Conservation (phyloP, 371 early-diverging fungal species). For the Choanephora cucurbitarum region DNA sequence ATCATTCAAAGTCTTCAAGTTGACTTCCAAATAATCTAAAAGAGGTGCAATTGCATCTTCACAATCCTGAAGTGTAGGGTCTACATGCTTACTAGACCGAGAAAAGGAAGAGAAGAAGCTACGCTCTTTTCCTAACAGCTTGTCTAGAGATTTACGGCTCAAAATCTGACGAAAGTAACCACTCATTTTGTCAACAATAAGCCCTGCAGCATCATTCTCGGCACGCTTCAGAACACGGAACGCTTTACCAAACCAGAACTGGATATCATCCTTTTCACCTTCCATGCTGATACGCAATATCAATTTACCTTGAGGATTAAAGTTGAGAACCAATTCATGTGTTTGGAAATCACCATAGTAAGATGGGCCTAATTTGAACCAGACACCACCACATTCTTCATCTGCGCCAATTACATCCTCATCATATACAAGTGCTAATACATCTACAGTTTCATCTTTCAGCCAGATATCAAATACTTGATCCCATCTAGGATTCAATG, state of each 20-base stretch:
- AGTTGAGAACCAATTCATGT: slow-evolving; percentile 81
- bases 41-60: slow-evolving; percentile 75
- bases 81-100: slow-evolving; percentile 33
- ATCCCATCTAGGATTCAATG: slow-evolving; percentile 90
- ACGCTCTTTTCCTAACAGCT: slow-evolving; percentile 43
- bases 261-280: slow-evolving; percentile 89
- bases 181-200: slow-evolving; percentile 72
- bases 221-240: slow-evolving; percentile 77
- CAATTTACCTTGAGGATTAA: slow-evolving; percentile 85
- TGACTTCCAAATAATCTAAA: slow-evolving; percentile 88
- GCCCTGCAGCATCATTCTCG: slow-evolving; percentile 69
- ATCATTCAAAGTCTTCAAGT: slow-evolving; percentile 76
- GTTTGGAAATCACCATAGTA: slow-evolving; percentile 71
- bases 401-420: slow-evolving; percentile 80
- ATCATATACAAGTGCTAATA: slow-evolving; percentile 75
- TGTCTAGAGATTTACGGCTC: slow-evolving; percentile 44
- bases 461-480: slow-evolving; percentile 82
- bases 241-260: slow-evolving; percentile 89
- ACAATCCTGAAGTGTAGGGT: slow-evolving; percentile 67
- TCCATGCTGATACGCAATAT: slow-evolving; percentile 85
- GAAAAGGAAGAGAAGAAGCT: slow-evolving; percentile 47
- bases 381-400: slow-evolving; percentile 76
- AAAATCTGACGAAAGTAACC: slow-evolving; percentile 63
- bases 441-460: slow-evolving; percentile 53
- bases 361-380: slow-evolving; percentile 63